Conservation (phyloP, 176 grass and related monocot species). For the Poa pratensis region DNA sequence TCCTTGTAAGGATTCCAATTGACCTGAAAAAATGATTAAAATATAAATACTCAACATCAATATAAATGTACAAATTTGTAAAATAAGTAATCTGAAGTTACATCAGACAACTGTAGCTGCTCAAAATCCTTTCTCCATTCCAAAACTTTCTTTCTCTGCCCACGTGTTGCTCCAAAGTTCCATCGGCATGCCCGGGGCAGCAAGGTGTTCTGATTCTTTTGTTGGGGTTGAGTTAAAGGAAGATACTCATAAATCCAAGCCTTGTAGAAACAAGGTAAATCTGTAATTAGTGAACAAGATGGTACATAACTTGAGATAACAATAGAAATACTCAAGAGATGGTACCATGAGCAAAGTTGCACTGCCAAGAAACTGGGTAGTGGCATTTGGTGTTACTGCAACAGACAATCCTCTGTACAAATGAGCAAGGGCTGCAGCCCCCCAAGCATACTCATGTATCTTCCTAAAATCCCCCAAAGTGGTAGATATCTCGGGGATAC, state of each 20-base stretch:
- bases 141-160: conserved; percentile 63
- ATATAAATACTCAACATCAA: conserved; percentile 32
- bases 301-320: conserved; percentile 21
- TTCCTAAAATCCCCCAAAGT: conserved; percentile 59
- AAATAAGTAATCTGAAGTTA: conserved; percentile 37
- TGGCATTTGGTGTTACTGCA: conserved; percentile 65
- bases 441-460: conserved; percentile 64
- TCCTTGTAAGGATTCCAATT: conserved; percentile 69
- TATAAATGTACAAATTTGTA: conserved; percentile 9
- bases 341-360: conserved; percentile 66
- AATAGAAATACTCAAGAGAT: conserved; percentile 28
- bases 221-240: conserved; percentile 66
- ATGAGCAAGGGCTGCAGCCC: conserved; percentile 65
- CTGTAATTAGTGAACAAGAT: conserved; percentile 37
- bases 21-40: conserved; percentile 50
- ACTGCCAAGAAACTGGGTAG: conserved; percentile 61
- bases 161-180: conserved; percentile 64
- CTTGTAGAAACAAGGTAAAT: conserved; percentile 37
- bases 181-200: conserved; percentile 55
- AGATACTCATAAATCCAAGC: conserved; percentile 68
- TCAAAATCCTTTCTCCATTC: conserved; percentile 70
- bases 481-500: conserved; percentile 63
- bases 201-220: conserved; percentile 60
- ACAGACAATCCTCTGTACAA: conserved; percentile 64
- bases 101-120: conserved; percentile 55